phyloP scores from a whole-genome alignment of 83 land plant species.

The Picea abies region DNA sequence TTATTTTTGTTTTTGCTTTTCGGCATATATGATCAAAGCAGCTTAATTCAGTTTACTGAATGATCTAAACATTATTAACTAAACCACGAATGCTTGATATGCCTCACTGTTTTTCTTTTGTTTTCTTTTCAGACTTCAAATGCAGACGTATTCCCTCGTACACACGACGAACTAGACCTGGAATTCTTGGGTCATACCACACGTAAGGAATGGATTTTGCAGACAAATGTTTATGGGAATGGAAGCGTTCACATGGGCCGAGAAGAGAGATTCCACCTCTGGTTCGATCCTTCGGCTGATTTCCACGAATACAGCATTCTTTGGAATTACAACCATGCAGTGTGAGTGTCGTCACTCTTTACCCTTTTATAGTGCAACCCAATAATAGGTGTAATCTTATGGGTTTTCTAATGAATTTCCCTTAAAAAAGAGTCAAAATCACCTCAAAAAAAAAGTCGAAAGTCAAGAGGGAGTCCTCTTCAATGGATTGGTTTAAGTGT shows the following conservation, averaged over 20 bases:
- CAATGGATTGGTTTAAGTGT: too few relatives aligned
- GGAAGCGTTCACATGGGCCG: constrained; percentile 61
- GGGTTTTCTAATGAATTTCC: too few relatives aligned
- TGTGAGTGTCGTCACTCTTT: constrained; percentile 35
- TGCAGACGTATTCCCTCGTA: constrained; percentile 40
- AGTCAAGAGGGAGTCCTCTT: too few relatives aligned
- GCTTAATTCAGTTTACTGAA: background rate
- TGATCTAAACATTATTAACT: background rate
- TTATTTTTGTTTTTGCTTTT: background rate
- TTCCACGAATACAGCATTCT: constrained; percentile 66
- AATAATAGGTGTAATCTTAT: too few relatives aligned
- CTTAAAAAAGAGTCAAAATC: too few relatives aligned
- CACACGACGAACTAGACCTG: constrained; percentile 73
- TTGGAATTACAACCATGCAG: constrained; percentile 64
- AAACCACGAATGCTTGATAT: background rate
- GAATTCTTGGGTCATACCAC: constrained; percentile 66
- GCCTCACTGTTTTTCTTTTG: background rate
- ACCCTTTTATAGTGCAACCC: too few relatives aligned
- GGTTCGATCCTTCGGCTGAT: constrained; percentile 68
- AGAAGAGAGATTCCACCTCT: constrained; percentile 67
- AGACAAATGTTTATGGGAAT: constrained; percentile 77
- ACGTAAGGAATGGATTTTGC: constrained; percentile 52
- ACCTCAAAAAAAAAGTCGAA: too few relatives aligned
- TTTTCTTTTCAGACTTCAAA: constrained; percentile 48
- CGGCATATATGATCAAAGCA: background rate